These are phyloP conservation scores for Phytophthora crassamura DNA, from an alignment of 352 stramenopile species.

Conservation along the genomic window DNA sequence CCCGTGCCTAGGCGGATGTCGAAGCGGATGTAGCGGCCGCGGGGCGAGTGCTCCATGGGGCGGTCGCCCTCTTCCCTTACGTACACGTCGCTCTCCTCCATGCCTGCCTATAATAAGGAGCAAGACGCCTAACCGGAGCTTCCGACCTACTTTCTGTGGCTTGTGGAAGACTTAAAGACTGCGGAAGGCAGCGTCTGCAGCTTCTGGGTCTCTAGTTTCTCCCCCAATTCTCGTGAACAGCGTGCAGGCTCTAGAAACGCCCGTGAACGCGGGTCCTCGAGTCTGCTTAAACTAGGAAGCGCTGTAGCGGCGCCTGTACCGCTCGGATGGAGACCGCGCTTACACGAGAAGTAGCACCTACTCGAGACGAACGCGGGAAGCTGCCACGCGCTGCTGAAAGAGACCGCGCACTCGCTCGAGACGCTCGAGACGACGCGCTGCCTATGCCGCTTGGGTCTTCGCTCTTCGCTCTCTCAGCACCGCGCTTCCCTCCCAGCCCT, in stretches of 20 bases:
- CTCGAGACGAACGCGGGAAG: conserved; percentile 23
- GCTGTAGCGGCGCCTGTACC: conserved; percentile 26
- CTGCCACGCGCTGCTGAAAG: conserved; percentile 18
- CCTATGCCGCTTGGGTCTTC: conserved; percentile 39
- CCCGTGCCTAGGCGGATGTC: conserved; percentile 84
- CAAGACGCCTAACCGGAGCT: not conserved
- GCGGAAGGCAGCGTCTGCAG: not conserved
- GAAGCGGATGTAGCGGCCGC: conserved; percentile 88
- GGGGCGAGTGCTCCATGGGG: conserved; percentile 78
- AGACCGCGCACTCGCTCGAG: conserved; percentile 23
- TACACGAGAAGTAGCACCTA: conserved; percentile 19
- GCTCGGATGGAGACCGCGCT: conserved; percentile 20
- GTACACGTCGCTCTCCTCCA: conserved; percentile 79
- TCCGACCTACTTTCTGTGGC: conserved; percentile 7
- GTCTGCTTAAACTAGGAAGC: not conserved
- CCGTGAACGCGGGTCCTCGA: not conserved
- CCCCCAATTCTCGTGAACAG: not conserved
- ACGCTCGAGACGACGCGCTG: conserved; percentile 38
- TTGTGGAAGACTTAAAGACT: conserved; percentile 8
- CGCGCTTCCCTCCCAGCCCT: too few species aligned
- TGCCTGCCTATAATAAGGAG: conserved; percentile 22
- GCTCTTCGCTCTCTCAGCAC: conserved; percentile 31
- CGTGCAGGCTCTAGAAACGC: conserved; percentile 8
- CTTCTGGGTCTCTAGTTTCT: not conserved
- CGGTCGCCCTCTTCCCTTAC: conserved; percentile 77